Evolutionary conservation across 2,329 filamentous ascomycete species (phyloP), one percentile per base, ranked within the genome.

Genomic region (Microsporum audouinii): DNA sequence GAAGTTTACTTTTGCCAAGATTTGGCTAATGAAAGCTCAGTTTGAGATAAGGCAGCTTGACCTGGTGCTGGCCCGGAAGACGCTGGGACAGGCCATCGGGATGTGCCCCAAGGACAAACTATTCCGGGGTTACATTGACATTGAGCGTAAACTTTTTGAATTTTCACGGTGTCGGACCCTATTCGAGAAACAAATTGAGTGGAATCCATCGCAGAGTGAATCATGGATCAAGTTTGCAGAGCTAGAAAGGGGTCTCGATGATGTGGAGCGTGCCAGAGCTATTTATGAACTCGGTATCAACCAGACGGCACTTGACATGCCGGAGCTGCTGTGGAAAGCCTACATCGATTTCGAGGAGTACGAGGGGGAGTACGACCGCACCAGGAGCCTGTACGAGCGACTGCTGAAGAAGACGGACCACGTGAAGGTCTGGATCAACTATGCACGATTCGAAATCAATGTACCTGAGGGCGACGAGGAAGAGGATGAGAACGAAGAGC

Each of bases 291-390:
- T 97, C 33, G 92, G 89, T 2, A 87, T 96, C 63, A 80, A 83
- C 57, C 91, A 97, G 73, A 81, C 86, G 1, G 82, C 85, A 36
- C 80, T 99, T 12, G 94, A 99, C 73, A 99, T 99, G 94, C 94
- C 94, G 0, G 94, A 99, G 76, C 80, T 97, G 58, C 80, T 97
- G 1, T 99, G 94, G 94, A 97, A 97, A 77, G 86, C 91, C 1
- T 99, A 96, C 74, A 97, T 99, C 68, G 94, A 99, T 74, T 97
- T 97, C 70, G 94, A 99, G 75, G 92, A 97, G 71, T 90, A 95
- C 68, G 90, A 96, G 73, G 89, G 86, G 69, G 90, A 96, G 73
- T 96, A 92, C 73, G 89, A 91, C 59, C 81, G 86, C 57, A 90
- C 91, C 3, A 82, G 94, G 57, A 78, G 79, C 2, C 79, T 99